Conservation (phyloP, 495 filamentous ascomycete species). For the Penicillium atrosanguineum region DNA sequence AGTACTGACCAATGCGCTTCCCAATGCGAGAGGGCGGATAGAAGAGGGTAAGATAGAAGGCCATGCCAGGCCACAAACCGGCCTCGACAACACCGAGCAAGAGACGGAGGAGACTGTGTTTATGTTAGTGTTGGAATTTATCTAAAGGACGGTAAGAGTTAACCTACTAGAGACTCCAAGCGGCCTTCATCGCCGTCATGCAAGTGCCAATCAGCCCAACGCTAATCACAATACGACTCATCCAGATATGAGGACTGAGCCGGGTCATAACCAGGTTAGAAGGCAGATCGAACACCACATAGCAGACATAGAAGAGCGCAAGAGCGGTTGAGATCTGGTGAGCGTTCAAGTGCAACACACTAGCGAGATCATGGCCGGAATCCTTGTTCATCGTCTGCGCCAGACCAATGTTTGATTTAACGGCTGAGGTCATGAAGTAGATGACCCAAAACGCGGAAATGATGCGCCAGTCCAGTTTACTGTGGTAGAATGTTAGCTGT, state of each 20-base stretch:
- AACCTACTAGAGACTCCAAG: slow-evolving; percentile 81
- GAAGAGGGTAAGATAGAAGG: slow-evolving; percentile 89
- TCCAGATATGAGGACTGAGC: slow-evolving; percentile 84
- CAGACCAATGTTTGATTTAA: slow-evolving; percentile 85
- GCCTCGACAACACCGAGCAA: slow-evolving; percentile 85
- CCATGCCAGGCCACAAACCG: slow-evolving; percentile 95
- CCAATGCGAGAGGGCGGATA: slow-evolving; percentile 84
- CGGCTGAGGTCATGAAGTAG: slow-evolving; percentile 89
- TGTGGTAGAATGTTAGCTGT: slow-evolving; percentile 1
- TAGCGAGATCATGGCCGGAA: slow-evolving; percentile 64
- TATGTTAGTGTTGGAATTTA: not conserved
- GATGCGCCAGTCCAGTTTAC: slow-evolving; percentile 79
- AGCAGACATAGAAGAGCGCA: slow-evolving; percentile 86
- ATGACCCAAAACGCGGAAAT: slow-evolving; percentile 91
- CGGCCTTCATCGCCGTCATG: slow-evolving; percentile 74
- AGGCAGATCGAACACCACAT: slow-evolving; percentile 85
- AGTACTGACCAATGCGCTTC: slow-evolving; percentile 86
- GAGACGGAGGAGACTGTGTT: slow-evolving; percentile 68
- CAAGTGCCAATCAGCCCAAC: slow-evolving; percentile 82
- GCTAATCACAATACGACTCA: slow-evolving; percentile 86
- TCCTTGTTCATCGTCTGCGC: slow-evolving; percentile 84
- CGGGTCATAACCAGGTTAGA: slow-evolving; percentile 88
- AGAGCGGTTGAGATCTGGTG: slow-evolving; percentile 79
- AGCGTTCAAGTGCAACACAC: slow-evolving; percentile 61
- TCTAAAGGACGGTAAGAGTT: not conserved